phyloP scores from a whole-genome alignment of 1,284 basidiomycete genomes.

The Cutaneotrichosporon cyanovorans region DNA sequence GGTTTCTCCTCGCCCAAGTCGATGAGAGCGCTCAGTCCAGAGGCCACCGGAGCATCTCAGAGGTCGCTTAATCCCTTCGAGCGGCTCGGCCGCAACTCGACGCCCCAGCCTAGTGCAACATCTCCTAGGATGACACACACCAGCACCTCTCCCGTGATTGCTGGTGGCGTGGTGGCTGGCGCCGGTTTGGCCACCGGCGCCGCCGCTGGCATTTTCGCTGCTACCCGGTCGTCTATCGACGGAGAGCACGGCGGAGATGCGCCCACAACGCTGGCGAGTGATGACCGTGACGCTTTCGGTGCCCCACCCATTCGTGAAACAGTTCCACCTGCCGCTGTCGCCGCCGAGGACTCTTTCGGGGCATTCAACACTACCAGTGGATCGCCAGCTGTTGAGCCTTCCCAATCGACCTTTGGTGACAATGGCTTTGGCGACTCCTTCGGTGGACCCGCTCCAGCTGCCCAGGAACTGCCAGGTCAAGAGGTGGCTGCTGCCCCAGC shows the following conservation, averaged over 20 bases:
- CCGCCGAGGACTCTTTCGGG: background rate
- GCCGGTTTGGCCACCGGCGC: background rate
- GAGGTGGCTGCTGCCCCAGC: background rate
- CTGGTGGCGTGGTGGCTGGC: conserved; percentile 11
- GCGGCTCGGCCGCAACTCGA: conserved; percentile 39
- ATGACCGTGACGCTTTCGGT: too few relatives aligned
- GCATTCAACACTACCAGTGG: too few relatives aligned
- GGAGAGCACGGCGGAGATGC: too few relatives aligned
- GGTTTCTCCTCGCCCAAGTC: conserved; percentile 61
- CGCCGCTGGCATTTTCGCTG: background rate
- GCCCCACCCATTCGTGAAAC: background rate
- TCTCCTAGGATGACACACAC: background rate
- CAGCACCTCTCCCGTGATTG: conserved; percentile 8
- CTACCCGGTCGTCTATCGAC: background rate
- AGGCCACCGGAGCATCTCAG: conserved; percentile 45
- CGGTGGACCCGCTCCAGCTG: conserved; percentile 12
- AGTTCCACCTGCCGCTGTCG: background rate
- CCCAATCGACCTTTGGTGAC: background rate
- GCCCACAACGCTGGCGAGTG: too few relatives aligned
- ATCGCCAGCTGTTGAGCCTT: too few relatives aligned
- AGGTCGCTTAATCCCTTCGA: conserved; percentile 95
- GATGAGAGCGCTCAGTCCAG: conserved; percentile 52
- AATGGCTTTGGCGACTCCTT: conserved; percentile 29
- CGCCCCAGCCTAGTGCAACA: conserved; percentile 24
- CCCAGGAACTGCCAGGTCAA: too few relatives aligned